Evolutionary conservation across 2,329 filamentous ascomycete genomes (phyloP).

Genomic region (Fusarium algeriense): DNA sequence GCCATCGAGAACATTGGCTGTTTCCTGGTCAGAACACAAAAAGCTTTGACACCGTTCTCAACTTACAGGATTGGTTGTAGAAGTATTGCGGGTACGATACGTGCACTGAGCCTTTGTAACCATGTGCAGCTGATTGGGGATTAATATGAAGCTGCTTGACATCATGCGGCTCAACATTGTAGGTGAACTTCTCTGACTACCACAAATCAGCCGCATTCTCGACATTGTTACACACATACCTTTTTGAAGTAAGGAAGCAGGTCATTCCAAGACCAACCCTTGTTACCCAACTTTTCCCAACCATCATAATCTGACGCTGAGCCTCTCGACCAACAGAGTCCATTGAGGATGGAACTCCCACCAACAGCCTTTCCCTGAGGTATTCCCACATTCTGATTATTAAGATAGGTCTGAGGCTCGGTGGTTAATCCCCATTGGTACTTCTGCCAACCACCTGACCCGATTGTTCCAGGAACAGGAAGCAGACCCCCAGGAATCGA

Average conservation of each 20-base stretch:
- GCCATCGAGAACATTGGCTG: constrained; percentile 15
- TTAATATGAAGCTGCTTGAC: constrained; percentile 12
- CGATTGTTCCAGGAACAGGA: constrained; percentile 18
- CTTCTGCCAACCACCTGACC: constrained; percentile 3
- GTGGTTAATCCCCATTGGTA: constrained; percentile 47
- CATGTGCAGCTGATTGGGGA: constrained; percentile 4
- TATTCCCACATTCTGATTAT: constrained; percentile 44
- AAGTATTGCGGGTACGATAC: constrained; percentile 29
- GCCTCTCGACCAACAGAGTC: constrained; percentile 54
- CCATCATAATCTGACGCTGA: constrained; percentile 56
- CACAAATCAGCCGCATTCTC: background rate
- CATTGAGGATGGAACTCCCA: constrained; percentile 56
- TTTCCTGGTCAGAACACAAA: background rate
- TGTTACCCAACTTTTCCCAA: constrained; percentile 60
- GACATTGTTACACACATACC: constrained; percentile 29
- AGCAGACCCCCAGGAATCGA: constrained; percentile 12
- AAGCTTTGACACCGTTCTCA: background rate
- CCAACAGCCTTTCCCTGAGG: constrained; percentile 53
- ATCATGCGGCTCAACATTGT: constrained; percentile 1
- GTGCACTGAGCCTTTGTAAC: constrained; percentile 18
- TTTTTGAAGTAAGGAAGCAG: constrained; percentile 61
- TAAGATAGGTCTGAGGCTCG: constrained; percentile 46
- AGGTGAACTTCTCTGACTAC: constrained; percentile 24
- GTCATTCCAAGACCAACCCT: constrained; percentile 54
- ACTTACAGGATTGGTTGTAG: constrained; percentile 20